Evolutionary conservation across 805 yeast species (phyloP).

Genomic region (Metschnikowia kunwiensis): DNA sequence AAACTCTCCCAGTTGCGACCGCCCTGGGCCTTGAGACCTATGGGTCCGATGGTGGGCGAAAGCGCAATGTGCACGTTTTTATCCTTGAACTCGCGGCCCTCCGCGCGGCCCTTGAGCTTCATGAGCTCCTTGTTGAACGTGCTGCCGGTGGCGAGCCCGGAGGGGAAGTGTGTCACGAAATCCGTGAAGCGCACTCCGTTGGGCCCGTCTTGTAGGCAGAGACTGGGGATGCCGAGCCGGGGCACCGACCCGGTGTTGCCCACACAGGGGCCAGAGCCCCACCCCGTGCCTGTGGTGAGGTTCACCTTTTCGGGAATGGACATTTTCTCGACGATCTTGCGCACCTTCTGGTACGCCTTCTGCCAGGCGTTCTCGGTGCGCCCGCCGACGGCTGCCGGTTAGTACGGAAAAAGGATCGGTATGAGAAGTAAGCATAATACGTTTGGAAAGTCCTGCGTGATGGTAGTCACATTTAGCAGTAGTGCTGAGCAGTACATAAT

Average conservation of each 20-base stretch:
- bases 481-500: too few relatives aligned
- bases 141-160: slow-evolving; percentile 57
- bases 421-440: too few relatives aligned
- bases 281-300: slow-evolving; percentile 61
- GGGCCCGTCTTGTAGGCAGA: slow-evolving; percentile 64
- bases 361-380: slow-evolving; percentile 53
- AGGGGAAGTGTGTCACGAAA: slow-evolving; percentile 53
- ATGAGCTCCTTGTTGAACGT: slow-evolving; percentile 54
- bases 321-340: slow-evolving; percentile 53
- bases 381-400: slow-evolving; percentile 39
- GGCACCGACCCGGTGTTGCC: slow-evolving; percentile 62
- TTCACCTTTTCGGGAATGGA: slow-evolving; percentile 58
- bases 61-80: slow-evolving; percentile 56
- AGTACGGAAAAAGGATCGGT: too few relatives aligned
- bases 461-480: too few relatives aligned
- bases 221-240: slow-evolving; percentile 49
- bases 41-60: slow-evolving; percentile 60
- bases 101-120: slow-evolving; percentile 51
- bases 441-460: too few relatives aligned
- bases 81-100: slow-evolving; percentile 51
- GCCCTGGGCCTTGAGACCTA: slow-evolving; percentile 60
- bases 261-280: slow-evolving; percentile 60
- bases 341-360: slow-evolving; percentile 54
- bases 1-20: slow-evolving; percentile 67
- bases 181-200: slow-evolving; percentile 59